phyloP scores from a whole-genome alignment of 164 flowering plant species.

The Vitis amurensis region DNA sequence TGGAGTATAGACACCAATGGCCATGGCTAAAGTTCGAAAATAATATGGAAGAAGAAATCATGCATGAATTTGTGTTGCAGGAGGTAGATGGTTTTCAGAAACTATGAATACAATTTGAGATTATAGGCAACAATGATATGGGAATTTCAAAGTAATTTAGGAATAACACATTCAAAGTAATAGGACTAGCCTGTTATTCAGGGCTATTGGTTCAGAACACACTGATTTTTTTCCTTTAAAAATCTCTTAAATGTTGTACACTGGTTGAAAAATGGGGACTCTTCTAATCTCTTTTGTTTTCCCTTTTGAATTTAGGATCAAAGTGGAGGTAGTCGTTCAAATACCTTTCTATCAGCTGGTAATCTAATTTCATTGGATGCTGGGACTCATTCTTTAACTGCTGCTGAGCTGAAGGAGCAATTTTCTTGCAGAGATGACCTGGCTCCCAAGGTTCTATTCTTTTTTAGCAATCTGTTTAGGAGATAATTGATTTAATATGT shows the following conservation, averaged over 20 bases:
- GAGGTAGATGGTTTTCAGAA: too few species aligned
- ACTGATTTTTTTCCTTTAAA: not conserved
- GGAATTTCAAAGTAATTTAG: not conserved
- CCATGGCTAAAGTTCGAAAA: too few species aligned
- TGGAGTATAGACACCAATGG: too few species aligned
- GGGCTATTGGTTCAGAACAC: too few species aligned
- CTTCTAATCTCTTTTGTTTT: not conserved
- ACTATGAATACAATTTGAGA: too few species aligned
- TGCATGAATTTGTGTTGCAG: too few species aligned
- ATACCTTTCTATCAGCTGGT: not conserved
- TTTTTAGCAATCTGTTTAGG: not conserved
- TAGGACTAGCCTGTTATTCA: too few species aligned
- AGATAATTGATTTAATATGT: not conserved
- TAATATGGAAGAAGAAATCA: too few species aligned
- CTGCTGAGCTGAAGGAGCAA: constrained; percentile 12
- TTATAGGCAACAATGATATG: not conserved
- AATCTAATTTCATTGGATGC: constrained; percentile 9
- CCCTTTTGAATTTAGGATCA: constrained; percentile 12
- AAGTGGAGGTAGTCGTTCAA: constrained; percentile 8
- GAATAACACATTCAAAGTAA: not conserved
- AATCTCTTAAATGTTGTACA: not conserved
- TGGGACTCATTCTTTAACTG: constrained; percentile 1
- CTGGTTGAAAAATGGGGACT: not conserved
- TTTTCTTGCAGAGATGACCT: constrained; percentile 16
- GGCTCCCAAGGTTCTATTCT: constrained; percentile 27